phyloP scores from a whole-genome alignment of 208 protist species.

The Ichthyophonus hoferi region DNA sequence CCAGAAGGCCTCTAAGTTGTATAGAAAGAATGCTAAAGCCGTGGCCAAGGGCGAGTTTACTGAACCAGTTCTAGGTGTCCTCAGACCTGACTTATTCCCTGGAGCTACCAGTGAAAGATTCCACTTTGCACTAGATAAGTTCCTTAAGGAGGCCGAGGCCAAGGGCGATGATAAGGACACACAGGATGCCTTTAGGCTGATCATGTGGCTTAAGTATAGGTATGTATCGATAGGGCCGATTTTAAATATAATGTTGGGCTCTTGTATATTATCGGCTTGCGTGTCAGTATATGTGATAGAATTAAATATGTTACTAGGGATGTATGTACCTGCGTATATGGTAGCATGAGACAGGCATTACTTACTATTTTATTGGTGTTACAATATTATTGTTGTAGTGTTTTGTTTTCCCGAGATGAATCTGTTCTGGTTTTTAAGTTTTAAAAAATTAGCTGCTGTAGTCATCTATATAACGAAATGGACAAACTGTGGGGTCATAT shows the following conservation, averaged over 20 bases:
- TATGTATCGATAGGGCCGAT: too few relatives aligned
- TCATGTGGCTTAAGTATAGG: slow-evolving; percentile 62
- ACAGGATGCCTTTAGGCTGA: neutral
- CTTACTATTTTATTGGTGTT: too few relatives aligned
- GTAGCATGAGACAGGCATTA: neutral
- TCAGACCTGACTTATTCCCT: slow-evolving; percentile 42
- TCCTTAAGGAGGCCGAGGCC: slow-evolving; percentile 34
- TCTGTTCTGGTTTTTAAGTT: too few relatives aligned
- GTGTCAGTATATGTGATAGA: neutral
- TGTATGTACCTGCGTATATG: neutral
- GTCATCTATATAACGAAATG: too few relatives aligned
- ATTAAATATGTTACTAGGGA: neutral
- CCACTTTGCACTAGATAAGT: slow-evolving; percentile 45
- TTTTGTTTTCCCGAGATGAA: too few relatives aligned
- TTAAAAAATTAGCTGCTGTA: too few relatives aligned
- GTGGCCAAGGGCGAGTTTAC: neutral
- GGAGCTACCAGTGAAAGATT: slow-evolving; percentile 56
- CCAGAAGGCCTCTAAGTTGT: slow-evolving; percentile 14
- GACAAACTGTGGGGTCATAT: too few relatives aligned
- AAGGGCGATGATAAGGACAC: slow-evolving; percentile 2
- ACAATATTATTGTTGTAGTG: too few relatives aligned
- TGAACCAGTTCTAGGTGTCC: slow-evolving; percentile 41
- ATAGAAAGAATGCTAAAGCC: neutral
- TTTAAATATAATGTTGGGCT: too few relatives aligned
- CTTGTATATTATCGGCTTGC: neutral